A percentile compares a stretch with the other conserved stretches of the same genome.
phyloP scores from a whole-genome alignment of 768 basidiomycete genomes.

The Termitomyces sp. region DNA sequence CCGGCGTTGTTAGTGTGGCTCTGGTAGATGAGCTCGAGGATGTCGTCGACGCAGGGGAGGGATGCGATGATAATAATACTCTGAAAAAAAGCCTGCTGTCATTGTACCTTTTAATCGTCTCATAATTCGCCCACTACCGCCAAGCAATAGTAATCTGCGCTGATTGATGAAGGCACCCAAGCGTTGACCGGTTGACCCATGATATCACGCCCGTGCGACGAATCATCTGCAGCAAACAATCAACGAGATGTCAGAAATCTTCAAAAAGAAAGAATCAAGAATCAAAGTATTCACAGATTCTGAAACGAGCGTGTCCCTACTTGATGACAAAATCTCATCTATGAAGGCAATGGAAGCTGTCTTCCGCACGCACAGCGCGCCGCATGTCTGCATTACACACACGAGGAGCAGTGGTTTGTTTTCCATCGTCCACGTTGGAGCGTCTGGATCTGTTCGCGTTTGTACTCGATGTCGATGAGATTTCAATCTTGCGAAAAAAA shows the following conservation, averaged over 20 bases:
- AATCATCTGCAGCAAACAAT: background rate
- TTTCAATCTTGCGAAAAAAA: too few relatives aligned
- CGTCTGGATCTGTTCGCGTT: too few relatives aligned
- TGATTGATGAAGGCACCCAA: conserved; percentile 39
- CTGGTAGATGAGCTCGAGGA: conserved; percentile 98
- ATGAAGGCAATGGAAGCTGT: conserved; percentile 42
- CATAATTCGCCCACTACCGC: conserved; percentile 52
- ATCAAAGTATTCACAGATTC: conserved; percentile 44
- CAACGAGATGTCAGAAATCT: background rate
- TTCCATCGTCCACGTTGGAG: too few relatives aligned
- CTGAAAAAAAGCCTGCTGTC: conserved; percentile 20
- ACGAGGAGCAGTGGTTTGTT: too few relatives aligned
- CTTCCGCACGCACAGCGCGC: conserved; percentile 51
- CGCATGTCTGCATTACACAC: conserved; percentile 57
- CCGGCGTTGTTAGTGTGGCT: conserved; percentile 90
- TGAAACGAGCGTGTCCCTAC: conserved; percentile 41
- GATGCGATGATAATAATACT: conserved; percentile 41
- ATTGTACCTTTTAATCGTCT: conserved; percentile 52
- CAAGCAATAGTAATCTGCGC: conserved; percentile 34
- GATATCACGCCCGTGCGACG: conserved; percentile 43
- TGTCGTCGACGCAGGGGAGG: conserved; percentile 94
- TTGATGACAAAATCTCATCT: conserved; percentile 32
- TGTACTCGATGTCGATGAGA: too few relatives aligned
- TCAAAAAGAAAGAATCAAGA: background rate
- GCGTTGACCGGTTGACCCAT: conserved; percentile 28